phyloP scores from a whole-genome alignment of 345 rosid genomes.

The Aquilaria yunnanensis region DNA sequence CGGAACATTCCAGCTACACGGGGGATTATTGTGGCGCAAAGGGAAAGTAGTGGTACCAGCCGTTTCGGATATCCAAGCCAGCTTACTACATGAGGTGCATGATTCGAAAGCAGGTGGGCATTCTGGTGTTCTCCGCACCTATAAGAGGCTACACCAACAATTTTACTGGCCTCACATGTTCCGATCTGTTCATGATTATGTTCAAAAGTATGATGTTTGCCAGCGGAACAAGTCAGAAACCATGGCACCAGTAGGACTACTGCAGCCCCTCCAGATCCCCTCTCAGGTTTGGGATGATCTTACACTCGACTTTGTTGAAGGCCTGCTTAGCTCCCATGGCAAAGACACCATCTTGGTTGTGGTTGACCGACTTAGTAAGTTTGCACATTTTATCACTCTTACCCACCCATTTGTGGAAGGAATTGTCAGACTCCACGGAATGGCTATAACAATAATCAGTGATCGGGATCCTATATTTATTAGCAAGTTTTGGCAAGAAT shows the following conservation, averaged over 20 bases:
- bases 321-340: background rate
- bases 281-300: background rate
- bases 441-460: fast-evolving
- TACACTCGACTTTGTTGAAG: background rate
- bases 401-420: background rate
- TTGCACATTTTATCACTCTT: background rate
- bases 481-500: background rate
- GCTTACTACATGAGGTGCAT: too few relatives aligned
- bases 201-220: background rate
- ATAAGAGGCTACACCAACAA: too few relatives aligned
- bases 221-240: background rate
- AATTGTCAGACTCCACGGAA: background rate
- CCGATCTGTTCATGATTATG: background rate
- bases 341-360: background rate
- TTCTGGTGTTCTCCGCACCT: too few relatives aligned
- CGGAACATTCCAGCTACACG: too few relatives aligned
- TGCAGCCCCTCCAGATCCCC: background rate
- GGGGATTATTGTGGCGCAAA: too few relatives aligned
- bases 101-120: too few relatives aligned
- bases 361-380: background rate
- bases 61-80: too few relatives aligned
- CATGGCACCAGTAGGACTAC: background rate
- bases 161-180: background rate
- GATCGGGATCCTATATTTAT: background rate
- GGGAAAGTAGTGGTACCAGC: too few relatives aligned